Base-by-base conservation (phyloP, 2,329 filamentous ascomycete species). In the Fusarium tjaetaba region DNA sequence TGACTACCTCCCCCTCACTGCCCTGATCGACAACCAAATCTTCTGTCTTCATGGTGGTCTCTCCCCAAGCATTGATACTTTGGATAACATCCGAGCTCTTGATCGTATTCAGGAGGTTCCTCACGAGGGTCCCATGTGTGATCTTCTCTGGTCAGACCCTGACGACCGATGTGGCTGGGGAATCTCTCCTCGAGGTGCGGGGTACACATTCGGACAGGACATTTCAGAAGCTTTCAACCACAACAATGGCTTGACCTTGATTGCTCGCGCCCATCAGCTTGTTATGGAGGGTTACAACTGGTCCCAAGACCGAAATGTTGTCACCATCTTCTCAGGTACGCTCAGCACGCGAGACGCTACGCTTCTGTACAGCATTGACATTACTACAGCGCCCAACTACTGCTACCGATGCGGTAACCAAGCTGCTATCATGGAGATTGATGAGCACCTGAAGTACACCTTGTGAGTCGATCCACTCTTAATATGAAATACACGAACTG, bases 251-350 rank as follows among this genome's bases (percentile, higher is more conserved):
- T 86, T 99, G 84, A 98, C 96, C 61, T 88, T 98, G 72, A 97
- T 99, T 81, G 96, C 96, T 69, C 90, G 96, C 84, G 96, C 96
- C 63, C 96, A 99, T 88, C 96, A 99, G 86, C 87, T 99, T 82
- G 96, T 99, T 70, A 99, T 98, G 96, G 96, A 99, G 84, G 96
- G 96, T 55, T 99, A 98, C 85, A 99, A 98, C 83, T 99, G 96
- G 96, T 98, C 95, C 75, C 96, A 98, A 84, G 96, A 98, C 82
- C 88, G 96, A 76, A 98, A 99, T 78, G 96, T 99, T 58, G 96
- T 99, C 70, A 99, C 96, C 42, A 98, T 99, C 80, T 99, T 99
- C 87, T 98, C 95, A 77, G 95, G 94, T 96, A 86, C 75, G 80
- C 51, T 67, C 53, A 53, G 58, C 30, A 30, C 30, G n/a, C 51